Base-by-base conservation (phyloP, 805 yeast genomes). In the Torulaspora gathmanii region DNA sequence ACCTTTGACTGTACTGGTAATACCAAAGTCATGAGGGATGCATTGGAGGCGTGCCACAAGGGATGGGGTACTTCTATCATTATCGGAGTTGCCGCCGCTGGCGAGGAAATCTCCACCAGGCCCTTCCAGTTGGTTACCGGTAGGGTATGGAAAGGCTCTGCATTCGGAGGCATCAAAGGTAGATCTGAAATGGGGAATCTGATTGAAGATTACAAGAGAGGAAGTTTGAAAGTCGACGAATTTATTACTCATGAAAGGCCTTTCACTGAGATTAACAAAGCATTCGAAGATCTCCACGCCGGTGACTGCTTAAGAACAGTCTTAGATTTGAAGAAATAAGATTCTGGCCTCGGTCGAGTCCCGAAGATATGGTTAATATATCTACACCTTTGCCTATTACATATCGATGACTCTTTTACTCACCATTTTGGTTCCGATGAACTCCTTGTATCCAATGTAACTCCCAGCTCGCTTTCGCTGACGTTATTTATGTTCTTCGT, bases 61-160 rank as follows among this genome's bases (percentile, higher is more conserved):
- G 99, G 99, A 54, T 93, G 99, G 97, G 99, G 99, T 70, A 80
- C 83, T 64, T 88, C 96, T 17, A 78, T 91, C 57, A 75, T 93
- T 60, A 93, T 93, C 64, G 99, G 99, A 68, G 99, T 93, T 57
- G 99, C 99, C 38, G 95, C 96, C 56, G 95, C 97, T 33, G 99
- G 99, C 55, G 77, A 89, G 71, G 98, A 93, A 72, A 90, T 95
- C 53, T 71, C 95, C 47, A 93, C 98, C 38, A 82, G 98, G 71
- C 99, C 99, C 50, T 93, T 93, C 86, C 98, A 91, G 75, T 80
- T 93, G 69, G 98, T 93, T 54, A 93, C 98, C 33, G 99, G 99
- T 58, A 83, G 99, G 72, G 95, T 86, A 42, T 91, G 99, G 98
- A 86, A 80, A 69, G 99, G 99, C 60, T 87, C 95, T 63, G 99